These are phyloP conservation scores for Fonsecaea pugnacius DNA, from an alignment of 2,329 filamentous ascomycete species.

Conservation along the genomic window DNA sequence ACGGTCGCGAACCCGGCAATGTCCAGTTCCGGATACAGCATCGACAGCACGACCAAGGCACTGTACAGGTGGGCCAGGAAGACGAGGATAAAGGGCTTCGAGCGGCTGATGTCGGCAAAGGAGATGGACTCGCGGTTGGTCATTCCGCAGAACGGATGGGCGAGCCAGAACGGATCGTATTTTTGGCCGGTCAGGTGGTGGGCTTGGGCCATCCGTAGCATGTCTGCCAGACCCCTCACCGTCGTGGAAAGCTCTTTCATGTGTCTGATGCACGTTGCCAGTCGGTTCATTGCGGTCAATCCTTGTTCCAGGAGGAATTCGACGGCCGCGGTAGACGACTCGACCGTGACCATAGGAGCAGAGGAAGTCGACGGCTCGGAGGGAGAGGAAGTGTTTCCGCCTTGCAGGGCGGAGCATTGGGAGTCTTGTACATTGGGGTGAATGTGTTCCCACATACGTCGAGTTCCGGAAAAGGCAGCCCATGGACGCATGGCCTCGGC, in stretches of 20 bases:
- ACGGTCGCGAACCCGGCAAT: conserved; percentile 8
- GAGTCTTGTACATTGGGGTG: neutral
- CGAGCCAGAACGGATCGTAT: conserved; percentile 17
- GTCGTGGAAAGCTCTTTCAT: conserved; percentile 11
- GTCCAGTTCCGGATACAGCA: conserved; percentile 20
- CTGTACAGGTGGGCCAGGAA: conserved; percentile 20
- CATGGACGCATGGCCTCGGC: conserved; percentile 12
- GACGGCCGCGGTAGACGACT: conserved; percentile 10
- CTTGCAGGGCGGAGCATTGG: neutral
- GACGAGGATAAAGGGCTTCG: conserved; percentile 15
- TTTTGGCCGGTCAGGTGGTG: conserved; percentile 8
- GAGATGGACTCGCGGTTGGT: conserved; percentile 10
- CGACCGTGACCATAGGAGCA: conserved; percentile 7
- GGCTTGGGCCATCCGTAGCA: conserved; percentile 13
- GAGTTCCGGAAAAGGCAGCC: neutral
- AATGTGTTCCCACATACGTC: conserved; percentile 2
- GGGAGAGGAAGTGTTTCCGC: neutral
- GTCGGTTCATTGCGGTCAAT: conserved; percentile 10
- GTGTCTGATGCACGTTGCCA: conserved; percentile 5
- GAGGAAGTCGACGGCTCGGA: neutral
- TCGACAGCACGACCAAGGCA: conserved; percentile 8
- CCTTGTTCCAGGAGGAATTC: conserved; percentile 18
- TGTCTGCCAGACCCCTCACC: conserved; percentile 13
- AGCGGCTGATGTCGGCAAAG: conserved; percentile 8
- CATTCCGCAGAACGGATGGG: conserved; percentile 15